Evolutionary conservation across 2,329 filamentous ascomycete genomes (phyloP), one percentile per base, ranked within the genome.

Genomic region (Arthrobotrys iridis): DNA sequence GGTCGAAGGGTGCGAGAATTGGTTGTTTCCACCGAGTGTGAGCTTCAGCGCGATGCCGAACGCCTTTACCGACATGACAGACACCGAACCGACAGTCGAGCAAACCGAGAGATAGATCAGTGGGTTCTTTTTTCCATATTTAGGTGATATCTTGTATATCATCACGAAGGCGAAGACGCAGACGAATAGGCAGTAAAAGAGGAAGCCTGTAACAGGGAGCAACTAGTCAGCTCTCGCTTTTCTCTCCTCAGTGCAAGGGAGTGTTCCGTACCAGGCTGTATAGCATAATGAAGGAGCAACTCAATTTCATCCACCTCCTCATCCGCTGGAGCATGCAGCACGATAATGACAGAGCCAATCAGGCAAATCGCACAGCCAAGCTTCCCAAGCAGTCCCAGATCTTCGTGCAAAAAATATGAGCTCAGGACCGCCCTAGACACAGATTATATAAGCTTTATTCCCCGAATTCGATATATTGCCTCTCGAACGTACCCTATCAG

Each of bases 11-110:
- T 96, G 92, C 3, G 88, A 89, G 82, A 99, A 97, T 83, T 99
- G 95, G 83, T 99, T 99, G 83, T 96, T 91, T 63, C 94, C 95
- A 52, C 87, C 89, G 78, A 99, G 88, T 0, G 94, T 98, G 80
- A 99, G 89, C 84, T 99, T 99, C 78, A 99, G 86, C 35, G 95
- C 96, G 82, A 98, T 97, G 70, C 95, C 95, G 80, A 99, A 98
- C 3, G 95, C 95, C 85, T 99, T 99, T 83, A 98, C 92, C 30
- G 95, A 93, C 95, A 99, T 99, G 85, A 99, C 94, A 10, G 95
- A 98, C 77, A 99, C 91, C 60, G 93, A 97, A 80, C 95, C 95
- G 77, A 97, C 93, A 2, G 93, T 96, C 59, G 93, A 97, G 86
- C 95, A 99, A 79, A 99, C 98, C 79, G 93, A 97, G 79, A 99